Percentiles rank a stretch among this genome's conserved stretches.
Conservation (phyloP, 441 rosid species). For the Gossypium laxum region DNA sequence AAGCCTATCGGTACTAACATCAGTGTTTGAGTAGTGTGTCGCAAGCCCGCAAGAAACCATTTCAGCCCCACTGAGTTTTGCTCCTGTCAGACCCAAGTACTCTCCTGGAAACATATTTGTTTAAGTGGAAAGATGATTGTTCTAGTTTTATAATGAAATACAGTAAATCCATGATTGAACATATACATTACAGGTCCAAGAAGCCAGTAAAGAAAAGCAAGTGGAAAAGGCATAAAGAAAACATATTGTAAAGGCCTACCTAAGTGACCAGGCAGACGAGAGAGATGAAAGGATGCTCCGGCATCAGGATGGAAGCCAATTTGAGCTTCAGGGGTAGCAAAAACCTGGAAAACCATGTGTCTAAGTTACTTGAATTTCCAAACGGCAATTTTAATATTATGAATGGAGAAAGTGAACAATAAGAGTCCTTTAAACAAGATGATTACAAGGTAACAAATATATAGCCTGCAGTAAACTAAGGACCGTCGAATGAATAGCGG, state of each 20-base stretch:
- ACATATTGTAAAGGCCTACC: slow-evolving; percentile 36
- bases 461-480: not conserved
- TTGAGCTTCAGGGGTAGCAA: slow-evolving; percentile 85
- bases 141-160: not conserved
- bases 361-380: slow-evolving; percentile 12
- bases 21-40: slow-evolving; percentile 54
- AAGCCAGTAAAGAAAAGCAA: not conserved
- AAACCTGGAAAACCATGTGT: slow-evolving; percentile 40
- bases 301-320: slow-evolving; percentile 98
- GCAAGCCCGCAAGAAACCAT: slow-evolving; percentile 83
- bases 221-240: slow-evolving; percentile 2
- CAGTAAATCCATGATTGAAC: not conserved
- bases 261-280: slow-evolving; percentile 74
- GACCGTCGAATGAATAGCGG: not conserved
- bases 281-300: slow-evolving; percentile 79
- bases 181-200: slow-evolving; percentile 1
- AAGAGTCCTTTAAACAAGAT: not conserved
- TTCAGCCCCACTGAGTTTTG: slow-evolving; percentile 67
- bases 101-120: slow-evolving; percentile 52
- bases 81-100: slow-evolving; percentile 73
- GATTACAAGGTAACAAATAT: not conserved
- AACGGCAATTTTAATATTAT: slow-evolving; percentile 4
- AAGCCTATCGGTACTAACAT: slow-evolving; percentile 30
- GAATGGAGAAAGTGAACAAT: not conserved
- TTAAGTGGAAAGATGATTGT: not conserved